Evolutionary conservation across 2,329 filamentous ascomycete genomes (phyloP), one percentile per base, ranked within the genome.

Genomic region (Calonectria naviculata): DNA sequence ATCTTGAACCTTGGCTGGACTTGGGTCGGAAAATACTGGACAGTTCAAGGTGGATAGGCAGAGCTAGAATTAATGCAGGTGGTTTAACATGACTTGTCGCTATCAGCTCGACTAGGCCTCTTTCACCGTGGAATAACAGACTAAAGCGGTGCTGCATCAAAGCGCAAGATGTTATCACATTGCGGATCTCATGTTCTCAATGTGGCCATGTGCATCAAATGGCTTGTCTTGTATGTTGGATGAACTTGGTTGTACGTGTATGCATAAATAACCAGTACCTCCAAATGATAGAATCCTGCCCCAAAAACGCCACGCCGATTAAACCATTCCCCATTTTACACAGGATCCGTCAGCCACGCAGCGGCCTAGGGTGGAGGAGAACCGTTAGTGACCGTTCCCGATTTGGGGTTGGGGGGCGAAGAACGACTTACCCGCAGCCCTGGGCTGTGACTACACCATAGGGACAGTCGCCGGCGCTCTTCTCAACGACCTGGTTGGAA

Each of bases 371-470:
- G 2, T 47, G 15, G 34, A 31, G 19, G 26, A 29, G 17, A 49
- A 13, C 29, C 4, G 31, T 70, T 63, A 66, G 68, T 34, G n/a
- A 41, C n/a, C 5, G 28, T 67, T 31, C 15, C n/a, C 13, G 3
- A 29, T 19, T 8, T 5, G 15, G 17, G 24, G 1, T 10, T 8
- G 19, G n/a, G 8, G 7, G 29, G 0, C 15, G 8, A 21, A 5
- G 38, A 26, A 13, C 17, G 19, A 19, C 88, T 74, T 78, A 91
- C 89, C 84, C 89, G 87, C 89, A 91, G 38, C 89, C 89, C 65
- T 85, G 82, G 5, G 89, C 88, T 36, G 89, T 91, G 6, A 86
- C 84, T 21, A 89, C 87, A 38, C 89, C 89, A 75, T 87, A 89
- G 75, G 85, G 88, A 78, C 89, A 91, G 78, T 91, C 89, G 31